Base-by-base conservation (phyloP, 352 stramenopile genomes). In the Pythium dissimile region DNA sequence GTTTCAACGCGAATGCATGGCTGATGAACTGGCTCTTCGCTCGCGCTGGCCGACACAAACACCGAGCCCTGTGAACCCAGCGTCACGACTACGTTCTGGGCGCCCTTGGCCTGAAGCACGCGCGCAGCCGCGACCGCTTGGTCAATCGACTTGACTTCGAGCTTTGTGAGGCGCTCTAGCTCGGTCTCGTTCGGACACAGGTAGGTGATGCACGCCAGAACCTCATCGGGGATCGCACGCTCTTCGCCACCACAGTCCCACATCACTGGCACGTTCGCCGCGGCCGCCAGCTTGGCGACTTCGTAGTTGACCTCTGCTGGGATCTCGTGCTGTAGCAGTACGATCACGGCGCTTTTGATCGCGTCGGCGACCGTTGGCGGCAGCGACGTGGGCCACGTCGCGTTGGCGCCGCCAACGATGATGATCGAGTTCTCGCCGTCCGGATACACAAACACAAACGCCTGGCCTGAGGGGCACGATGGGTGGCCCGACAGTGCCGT, bases 361-460 rank as follows among this genome's bases (percentile, higher is more conserved):
- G 77, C 75, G 9, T 73, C 45, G 7, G 71, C 60, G 6, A 89
- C 46, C 13, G 38, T 38, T 1, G 24, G 37, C 0, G 80, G 61
- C 3, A 94, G 62, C 20, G 62, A 18, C 0, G 69, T 26, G 0
- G 78, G 71, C 84, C 84, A 94, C 37, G 73, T 68, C 16, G 62
- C 62, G 34, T 94, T 94, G 20, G 84, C 84, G 18, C 84, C 84
- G 8, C 80, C 80, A 5, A 94, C 79, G 35, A 94, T 87, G 18
- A 94, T 74, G 53, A 94, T 94, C 27, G 82, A 89, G 54, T 94
- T 94, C 52, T 92, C 77, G 20, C 84, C 84, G 50, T 88, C 71
- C 30, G 84, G 80, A 42, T 90, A 88, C 30, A 92, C 74, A 9
- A 94, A 92, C 35, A 94, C 82, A 53, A 89, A 88, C 9, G 84